A percentile compares a stretch with the other conserved stretches of the same genome.
These are phyloP conservation scores for Cryoendolithus antarcticus DNA, from an alignment of 2,329 filamentous ascomycete genomes.

Conservation along the genomic window DNA sequence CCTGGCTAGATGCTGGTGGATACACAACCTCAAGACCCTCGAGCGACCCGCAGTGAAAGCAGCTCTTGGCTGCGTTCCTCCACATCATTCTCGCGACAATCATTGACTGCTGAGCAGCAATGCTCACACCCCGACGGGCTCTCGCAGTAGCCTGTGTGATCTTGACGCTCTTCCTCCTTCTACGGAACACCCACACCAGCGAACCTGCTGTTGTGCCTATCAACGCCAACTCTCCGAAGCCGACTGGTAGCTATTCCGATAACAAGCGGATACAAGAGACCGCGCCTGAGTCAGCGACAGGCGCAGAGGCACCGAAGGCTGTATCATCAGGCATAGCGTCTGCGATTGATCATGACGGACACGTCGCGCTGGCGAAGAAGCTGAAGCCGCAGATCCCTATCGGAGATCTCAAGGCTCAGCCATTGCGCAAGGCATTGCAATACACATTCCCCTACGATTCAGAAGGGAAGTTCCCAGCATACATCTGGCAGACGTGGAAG, in stretches of 20 bases:
- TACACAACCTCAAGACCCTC: too few species aligned
- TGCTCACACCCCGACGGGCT: slow-evolving; percentile 71
- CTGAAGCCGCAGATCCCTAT: slow-evolving; percentile 48
- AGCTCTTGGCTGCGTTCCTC: background rate
- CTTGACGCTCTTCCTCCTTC: slow-evolving; percentile 56
- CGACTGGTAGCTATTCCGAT: slow-evolving; percentile 24
- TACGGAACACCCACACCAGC: slow-evolving; percentile 46
- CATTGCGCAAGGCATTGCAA: slow-evolving; percentile 66
- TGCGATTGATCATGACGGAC: slow-evolving; percentile 15
- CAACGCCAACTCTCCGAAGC: slow-evolving; percentile 24
- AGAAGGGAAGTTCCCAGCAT: slow-evolving; percentile 79
- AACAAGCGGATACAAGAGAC: slow-evolving; percentile 22
- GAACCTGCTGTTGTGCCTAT: slow-evolving; percentile 8
- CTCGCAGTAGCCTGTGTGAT: slow-evolving; percentile 58
- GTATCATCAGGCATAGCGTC: slow-evolving; percentile 16
- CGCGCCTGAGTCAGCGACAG: slow-evolving; percentile 5
- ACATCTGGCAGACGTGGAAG: slow-evolving; percentile 99
- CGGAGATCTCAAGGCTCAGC: slow-evolving; percentile 58
- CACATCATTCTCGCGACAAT: background rate
- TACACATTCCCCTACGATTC: slow-evolving; percentile 93
- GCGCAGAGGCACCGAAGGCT: slow-evolving; percentile 11
- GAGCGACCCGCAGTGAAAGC: background rate
- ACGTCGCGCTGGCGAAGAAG: slow-evolving; percentile 27
- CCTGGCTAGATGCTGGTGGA: too few species aligned
- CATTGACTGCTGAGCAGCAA: slow-evolving; percentile 23